phyloP scores from a whole-genome alignment of 176 grass and related monocot genomes.

The Thalia dealbata region DNA sequence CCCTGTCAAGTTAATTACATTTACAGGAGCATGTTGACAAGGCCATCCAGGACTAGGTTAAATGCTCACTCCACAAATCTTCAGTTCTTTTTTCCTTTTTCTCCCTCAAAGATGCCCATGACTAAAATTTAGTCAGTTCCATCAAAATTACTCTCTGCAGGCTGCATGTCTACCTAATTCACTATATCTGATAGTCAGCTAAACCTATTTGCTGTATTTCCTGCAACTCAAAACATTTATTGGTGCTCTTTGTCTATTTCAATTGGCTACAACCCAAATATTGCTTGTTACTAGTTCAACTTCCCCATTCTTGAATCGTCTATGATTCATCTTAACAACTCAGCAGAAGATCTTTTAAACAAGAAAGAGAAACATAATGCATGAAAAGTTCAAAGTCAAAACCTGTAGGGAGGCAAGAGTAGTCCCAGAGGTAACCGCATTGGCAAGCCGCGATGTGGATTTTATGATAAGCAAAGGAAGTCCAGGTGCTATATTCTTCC shows the following conservation, averaged over 20 bases:
- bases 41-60: too few relatives aligned
- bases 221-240: not conserved
- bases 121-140: too few relatives aligned
- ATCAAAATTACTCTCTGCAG: too few relatives aligned
- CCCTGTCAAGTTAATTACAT: too few relatives aligned
- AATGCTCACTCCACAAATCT: too few relatives aligned
- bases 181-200: not conserved
- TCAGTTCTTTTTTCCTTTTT: too few relatives aligned
- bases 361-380: not conserved
- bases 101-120: too few relatives aligned
- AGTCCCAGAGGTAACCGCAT: constrained; percentile 51
- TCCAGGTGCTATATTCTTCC: constrained; percentile 75
- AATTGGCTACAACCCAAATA: not conserved
- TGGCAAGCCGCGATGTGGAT: constrained; percentile 54
- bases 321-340: not conserved
- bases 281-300: not conserved
- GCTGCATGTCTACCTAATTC: too few relatives aligned
- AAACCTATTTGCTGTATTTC: not conserved
- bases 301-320: not conserved
- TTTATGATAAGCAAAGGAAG: constrained; percentile 54
- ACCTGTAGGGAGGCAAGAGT: constrained; percentile 66
- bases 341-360: not conserved
- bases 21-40: too few relatives aligned
- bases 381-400: not conserved
- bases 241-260: not conserved